A percentile compares a stretch with the other conserved stretches of the same genome.
These are phyloP conservation scores for Diaporthe sp. DNA, from an alignment of 2,329 filamentous ascomycete genomes.

Conservation along the genomic window DNA sequence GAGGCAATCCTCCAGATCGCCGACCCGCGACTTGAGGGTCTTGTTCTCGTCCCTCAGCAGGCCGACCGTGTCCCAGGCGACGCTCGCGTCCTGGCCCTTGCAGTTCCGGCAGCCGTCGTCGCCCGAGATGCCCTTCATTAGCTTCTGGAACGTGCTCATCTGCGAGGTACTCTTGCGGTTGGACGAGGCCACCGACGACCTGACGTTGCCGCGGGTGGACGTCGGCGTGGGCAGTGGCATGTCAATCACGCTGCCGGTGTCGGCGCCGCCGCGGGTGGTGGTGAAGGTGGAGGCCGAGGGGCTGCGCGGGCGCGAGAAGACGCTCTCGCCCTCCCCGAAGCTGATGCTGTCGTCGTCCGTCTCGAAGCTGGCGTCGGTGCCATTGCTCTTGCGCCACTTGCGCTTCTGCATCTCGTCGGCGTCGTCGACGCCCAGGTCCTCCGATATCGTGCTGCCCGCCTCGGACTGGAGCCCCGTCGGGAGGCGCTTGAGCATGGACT, in stretches of 20 bases:
- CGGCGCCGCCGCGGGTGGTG: constrained; percentile 50
- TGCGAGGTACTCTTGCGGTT: constrained; percentile 49
- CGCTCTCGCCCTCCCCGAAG: constrained; percentile 60
- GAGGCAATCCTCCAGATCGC: constrained; percentile 70
- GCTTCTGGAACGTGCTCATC: constrained; percentile 62
- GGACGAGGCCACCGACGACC: constrained; percentile 33
- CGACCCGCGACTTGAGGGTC: constrained; percentile 70
- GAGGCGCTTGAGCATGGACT: constrained; percentile 43
- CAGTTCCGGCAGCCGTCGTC: constrained; percentile 67
- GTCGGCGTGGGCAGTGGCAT: constrained; percentile 37
- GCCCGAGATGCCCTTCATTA: constrained; percentile 61
- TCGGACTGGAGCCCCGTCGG: constrained; percentile 41
- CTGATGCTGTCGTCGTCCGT: constrained; percentile 63
- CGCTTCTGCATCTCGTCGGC: constrained; percentile 56
- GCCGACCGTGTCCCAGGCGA: constrained; percentile 76
- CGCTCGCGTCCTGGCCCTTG: constrained; percentile 68
- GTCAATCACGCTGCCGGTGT: constrained; percentile 41
- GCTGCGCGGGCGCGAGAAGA: constrained; percentile 73
- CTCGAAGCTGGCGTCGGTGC: constrained; percentile 61
- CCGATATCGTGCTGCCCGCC: constrained; percentile 60
- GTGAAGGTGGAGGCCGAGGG: constrained; percentile 58
- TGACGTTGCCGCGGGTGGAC: constrained; percentile 32
- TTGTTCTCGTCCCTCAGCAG: constrained; percentile 73
- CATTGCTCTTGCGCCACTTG: constrained; percentile 48
- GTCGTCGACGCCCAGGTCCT: constrained; percentile 68